phyloP scores from a whole-genome alignment of 2,329 filamentous ascomycete species.

The Aspergillus sp. region DNA sequence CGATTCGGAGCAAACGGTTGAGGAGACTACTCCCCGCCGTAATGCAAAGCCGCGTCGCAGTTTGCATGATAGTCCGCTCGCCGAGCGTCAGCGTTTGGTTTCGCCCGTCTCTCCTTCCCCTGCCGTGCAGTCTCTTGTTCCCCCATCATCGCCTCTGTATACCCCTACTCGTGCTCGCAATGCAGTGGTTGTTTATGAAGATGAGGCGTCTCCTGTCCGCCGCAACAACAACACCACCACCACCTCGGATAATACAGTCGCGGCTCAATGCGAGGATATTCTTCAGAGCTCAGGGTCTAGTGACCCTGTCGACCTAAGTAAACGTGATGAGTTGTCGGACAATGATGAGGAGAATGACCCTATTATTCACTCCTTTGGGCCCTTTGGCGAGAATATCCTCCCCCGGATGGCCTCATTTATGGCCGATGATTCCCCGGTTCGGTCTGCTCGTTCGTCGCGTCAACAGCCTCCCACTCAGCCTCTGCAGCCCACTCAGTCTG shows the following conservation, averaged over 20 bases:
- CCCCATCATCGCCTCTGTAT: constrained; percentile 36
- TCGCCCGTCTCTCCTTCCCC: constrained; percentile 72
- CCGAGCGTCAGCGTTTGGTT: constrained; percentile 53
- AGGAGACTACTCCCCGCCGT: constrained; percentile 43
- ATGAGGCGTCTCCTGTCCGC: constrained; percentile 51
- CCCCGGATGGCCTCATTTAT: constrained; percentile 71
- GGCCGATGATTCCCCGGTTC: constrained; percentile 55
- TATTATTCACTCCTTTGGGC: constrained; percentile 83
- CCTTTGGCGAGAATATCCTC: constrained; percentile 79
- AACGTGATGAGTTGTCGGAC: constrained; percentile 60
- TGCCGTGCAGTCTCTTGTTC: constrained; percentile 40
- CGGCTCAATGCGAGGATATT: constrained; percentile 24
- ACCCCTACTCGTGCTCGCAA: constrained; percentile 38
- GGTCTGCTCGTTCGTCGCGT: constrained; percentile 24
- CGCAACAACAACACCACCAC: constrained; percentile 12
- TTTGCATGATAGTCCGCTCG: constrained; percentile 42
- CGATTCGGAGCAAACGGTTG: constrained; percentile 63
- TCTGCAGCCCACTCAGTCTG: constrained; percentile 26
- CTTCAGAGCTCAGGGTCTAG: constrained; percentile 27
- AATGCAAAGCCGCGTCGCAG: constrained; percentile 19
- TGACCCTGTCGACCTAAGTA: constrained; percentile 27
- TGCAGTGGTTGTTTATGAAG: constrained; percentile 62
- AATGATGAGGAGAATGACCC: constrained; percentile 93
- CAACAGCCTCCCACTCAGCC: constrained; percentile 22
- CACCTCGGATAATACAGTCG: constrained; percentile 11